Base-by-base conservation (phyloP, 345 rosid species). In the Citrus maxima region DNA sequence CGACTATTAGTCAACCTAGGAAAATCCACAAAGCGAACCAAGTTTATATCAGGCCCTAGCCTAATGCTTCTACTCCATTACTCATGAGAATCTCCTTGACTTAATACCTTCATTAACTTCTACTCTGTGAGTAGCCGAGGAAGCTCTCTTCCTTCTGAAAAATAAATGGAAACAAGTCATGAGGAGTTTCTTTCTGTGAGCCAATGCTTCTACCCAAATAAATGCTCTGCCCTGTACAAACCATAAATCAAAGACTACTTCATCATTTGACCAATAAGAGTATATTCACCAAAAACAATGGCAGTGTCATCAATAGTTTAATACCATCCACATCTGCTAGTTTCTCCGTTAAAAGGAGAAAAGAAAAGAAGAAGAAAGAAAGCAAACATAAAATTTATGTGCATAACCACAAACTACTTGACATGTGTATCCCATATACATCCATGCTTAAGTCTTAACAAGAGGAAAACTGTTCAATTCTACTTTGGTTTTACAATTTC, bases 71-170 rank as follows among this genome's bases (percentile, higher is more conserved):
- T 59, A 21, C 14, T 38, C 30, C n/a, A 60, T n/a, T 21, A 54
- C 21, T 54, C 58, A 18, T 19, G 56, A 38, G n/a, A 65, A 13
- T 60, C n/a, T 70, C 30, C 14, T 55, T 38, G 75, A 59, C 54
- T 32, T 34, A 76, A 70, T 85, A 87, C 94, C 92, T 78, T 89
- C 91, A 78, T 85, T 84, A 8, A 82, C 70, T 51, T 88, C 91
- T 40, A 37, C 58, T 19, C 70, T 35, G 30, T 6, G 74, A 60
- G 30, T 37, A 84, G 80, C 10, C 40, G 35, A 63, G 40, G 74
- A 6, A 83, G 78, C 77, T 64, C 60, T 18, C 81, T 77, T 88
- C 85, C 68, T 84, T 81, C 40, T 78, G 74, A 70, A 81, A 77
- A 58, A 78, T 4, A 77, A 78, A 76, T 42, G 70, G 1, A 77